These are phyloP conservation scores for Euphorbia pulcherrima DNA, from an alignment of 345 rosid species.

Conservation along the genomic window DNA sequence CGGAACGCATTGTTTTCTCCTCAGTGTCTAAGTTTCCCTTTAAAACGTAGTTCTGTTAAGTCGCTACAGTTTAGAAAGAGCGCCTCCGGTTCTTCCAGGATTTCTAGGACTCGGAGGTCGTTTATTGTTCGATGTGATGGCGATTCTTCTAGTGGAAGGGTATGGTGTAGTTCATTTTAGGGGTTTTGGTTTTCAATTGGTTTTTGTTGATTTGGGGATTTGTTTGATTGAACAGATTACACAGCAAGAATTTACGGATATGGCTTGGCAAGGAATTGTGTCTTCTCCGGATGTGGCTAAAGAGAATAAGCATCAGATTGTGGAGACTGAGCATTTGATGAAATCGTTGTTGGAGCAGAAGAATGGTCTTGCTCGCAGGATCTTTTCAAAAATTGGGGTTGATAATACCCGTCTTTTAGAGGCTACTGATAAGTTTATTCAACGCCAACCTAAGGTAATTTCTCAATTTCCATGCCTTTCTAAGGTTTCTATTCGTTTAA, in stretches of 20 bases:
- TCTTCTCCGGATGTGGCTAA: conserved; percentile 92
- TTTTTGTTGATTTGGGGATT: not conserved
- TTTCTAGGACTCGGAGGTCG: conserved; percentile 27
- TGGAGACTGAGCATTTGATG: conserved; percentile 97
- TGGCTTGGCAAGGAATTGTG: conserved; percentile 99
- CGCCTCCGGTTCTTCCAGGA: conserved; percentile 26
- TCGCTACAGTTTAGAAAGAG: conserved; percentile 26
- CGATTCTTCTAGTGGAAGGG: conserved; percentile 59
- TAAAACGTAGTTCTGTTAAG: conserved; percentile 32
- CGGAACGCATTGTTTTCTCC: conserved; percentile 24
- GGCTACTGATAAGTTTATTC: conserved; percentile 80
- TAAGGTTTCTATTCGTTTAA: not conserved
- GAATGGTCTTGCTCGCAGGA: conserved; percentile 95
- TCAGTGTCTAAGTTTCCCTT: conserved; percentile 37
- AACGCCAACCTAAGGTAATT: conserved; percentile 91
- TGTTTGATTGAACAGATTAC: conserved; percentile 49
- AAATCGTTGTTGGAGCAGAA: conserved; percentile 92
- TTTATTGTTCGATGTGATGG: conserved; percentile 58
- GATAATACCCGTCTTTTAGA: conserved; percentile 89
- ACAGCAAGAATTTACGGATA: conserved; percentile 92
- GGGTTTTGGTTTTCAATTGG: not conserved
- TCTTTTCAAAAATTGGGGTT: conserved; percentile 75
- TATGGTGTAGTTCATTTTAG: conserved; percentile 11
- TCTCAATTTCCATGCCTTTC: not conserved
- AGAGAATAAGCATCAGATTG: conserved; percentile 94